Base-by-base conservation (phyloP, 2,329 filamentous ascomycete genomes). In the Stylonectria norvegica region DNA sequence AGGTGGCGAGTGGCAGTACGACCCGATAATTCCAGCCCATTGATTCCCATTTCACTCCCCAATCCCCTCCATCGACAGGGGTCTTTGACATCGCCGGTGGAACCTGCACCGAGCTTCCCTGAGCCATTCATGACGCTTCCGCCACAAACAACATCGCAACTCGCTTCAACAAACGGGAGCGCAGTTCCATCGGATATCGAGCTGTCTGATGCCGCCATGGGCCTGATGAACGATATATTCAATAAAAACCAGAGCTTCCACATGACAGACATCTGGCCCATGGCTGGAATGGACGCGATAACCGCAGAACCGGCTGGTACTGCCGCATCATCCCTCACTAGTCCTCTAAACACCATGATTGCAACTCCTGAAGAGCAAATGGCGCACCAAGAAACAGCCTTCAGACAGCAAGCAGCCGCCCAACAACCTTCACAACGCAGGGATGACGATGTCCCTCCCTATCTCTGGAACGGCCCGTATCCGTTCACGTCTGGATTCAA, bases 1-100 rank as follows among this genome's bases (percentile, higher is more conserved):
- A 67, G 67, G 20, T 81, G 78, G 78, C 67, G 73, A 27, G 62
- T 65, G 29, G 57, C 81, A 6, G 65, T 80, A 5, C 61, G 64
- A 12, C 57, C 58, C 4, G 62, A 62, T 1, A 53, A 49, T 1
- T 50, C 57, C 9, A 47, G 43, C 16, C 47, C 55, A 4, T 38
- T 46, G 9, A 35, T 49, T 19, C 42, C 47, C 5, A 15, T 14
- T 9, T 18, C 15, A 9, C 30, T 7, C 15, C 30, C 30, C 15
- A 17, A 36, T 16, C 38, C 40, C 9, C 38, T 18, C 36, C 50
- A 34, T 44, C 49, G 14, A 34, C 45, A n/a, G n/a, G 44, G 46
- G 42, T 37, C 48, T 7, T 47, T 48, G 15, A 40, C 49, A 18
- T 38, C 10, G 12, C 46, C 38, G 14, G n/a, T 16, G 14, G 5